Evolutionary conservation across 1,139 yeast species (phyloP), one percentile per base, ranked within the genome.

Genomic region (Zygosaccharomyces sapae): DNA sequence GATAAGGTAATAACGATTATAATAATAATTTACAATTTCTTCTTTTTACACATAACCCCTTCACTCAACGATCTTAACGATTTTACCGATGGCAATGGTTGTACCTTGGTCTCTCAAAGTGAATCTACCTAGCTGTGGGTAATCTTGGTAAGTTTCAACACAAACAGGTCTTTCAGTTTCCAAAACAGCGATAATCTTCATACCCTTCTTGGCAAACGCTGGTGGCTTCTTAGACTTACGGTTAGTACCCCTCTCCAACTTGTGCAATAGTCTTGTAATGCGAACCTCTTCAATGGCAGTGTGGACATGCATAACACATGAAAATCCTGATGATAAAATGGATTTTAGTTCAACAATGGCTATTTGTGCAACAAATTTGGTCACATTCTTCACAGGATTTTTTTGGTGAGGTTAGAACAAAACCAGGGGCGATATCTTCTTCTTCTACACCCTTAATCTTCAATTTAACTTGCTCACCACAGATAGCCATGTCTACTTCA

Each of bases 261-360:
- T 89, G 73, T 92, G 97, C 67, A 90, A 76, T 68, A 92, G 79
- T 64, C 83, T 83, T 45, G 83, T 76, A 66, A 92, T 80, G 38
- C 78, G 77, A 48, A 92, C 96, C 71, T 92, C 98, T 71, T 92
- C 97, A 63, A 92, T 88, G 47, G 98, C 97, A 43, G 98, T 88
- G 74, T 94, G 98, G 63, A 92, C 84, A 66, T 92, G 98, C 97
- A 92, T 90, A 51, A 92, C 97, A 79, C 98, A 92, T 8, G 96
- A 82, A 74, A 83, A 92, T 53, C 99, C 99, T 46, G 94, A 83
- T 7, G 98, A 87, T 66, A 92, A 76, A 65, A 92, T 90, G 16
- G 96, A 86, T 72, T 86, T 88, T 68, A 92, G 81, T 71, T 92
- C 99, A 52, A 94, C 96, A 71, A 92, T 87, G 50, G 97, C 97